Evolutionary conservation across 139 green algal species (phyloP), one percentile per base, ranked within the genome.

Genomic region (Chlamydomonas applanata): DNA sequence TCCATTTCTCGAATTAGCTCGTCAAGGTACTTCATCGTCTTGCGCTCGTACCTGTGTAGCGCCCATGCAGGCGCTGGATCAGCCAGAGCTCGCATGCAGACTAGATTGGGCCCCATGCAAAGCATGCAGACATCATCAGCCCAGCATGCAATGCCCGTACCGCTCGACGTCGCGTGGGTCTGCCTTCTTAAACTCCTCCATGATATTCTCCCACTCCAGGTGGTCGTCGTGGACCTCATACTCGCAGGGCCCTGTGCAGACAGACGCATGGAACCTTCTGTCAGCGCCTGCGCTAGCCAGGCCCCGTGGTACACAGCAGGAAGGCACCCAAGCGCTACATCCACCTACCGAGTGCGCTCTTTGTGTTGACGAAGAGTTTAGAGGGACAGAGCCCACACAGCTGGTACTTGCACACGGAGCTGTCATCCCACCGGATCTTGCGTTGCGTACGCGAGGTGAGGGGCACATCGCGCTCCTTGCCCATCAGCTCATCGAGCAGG

Each of bases 401-500:
- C 14, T 88, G 79, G 64, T 91, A 89, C 75, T 96, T 95, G 90
- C 92, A 97, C 2, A 97, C 86, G 16, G 78, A 77, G 0, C 82
- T 81, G 79, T 97, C 91, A 27, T 84, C 71, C 32, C 88, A 96
- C 4, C 70, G 53, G 19, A 92, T 40, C 4, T 40, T 27, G 14
- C 59, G 74, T 19, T 78, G 59, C 3, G 74, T 83, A 19, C 89
- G 88, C 74, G 93, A 59, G 0, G 76, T 69, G 30, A 93, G 63
- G 0, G 92, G 92, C 33, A 93, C 78, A 54, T 93, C 83, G 0
- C 87, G 75, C 61, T 93, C 87, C 76, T 89, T 90, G 54, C 88
- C 89, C 91, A 96, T 96, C 32, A 94, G 74, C 87, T 96, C 89
- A 49, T 96, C 91, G 19, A 96, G 80, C 76, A 94, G 83, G 1